Evolutionary conservation across 2,329 filamentous ascomycete genomes (phyloP), one percentile per base, ranked within the genome.

Genomic region (Exserohilum turcica): DNA sequence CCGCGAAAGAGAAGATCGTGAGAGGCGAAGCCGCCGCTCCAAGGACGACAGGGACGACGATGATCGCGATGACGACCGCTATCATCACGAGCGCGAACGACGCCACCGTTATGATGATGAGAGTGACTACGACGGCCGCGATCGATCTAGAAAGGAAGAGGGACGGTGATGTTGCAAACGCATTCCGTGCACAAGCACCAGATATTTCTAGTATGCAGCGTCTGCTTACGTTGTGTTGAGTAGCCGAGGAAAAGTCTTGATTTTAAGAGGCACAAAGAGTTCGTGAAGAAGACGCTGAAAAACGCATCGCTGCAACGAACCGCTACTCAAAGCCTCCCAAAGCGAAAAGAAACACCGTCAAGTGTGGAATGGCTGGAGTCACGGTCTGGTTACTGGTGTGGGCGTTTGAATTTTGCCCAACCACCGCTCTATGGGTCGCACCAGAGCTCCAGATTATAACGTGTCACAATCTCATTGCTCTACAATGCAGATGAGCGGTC

Each of bases 11-110:
- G 62, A 60, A n/a, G 68, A 71, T 29, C 63, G 64, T 7, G 67
- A 71, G 9, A 57, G 61, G 40, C 59, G 65, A 35, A 57, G 64
- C 47, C 60, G 67, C 51, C 67, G 64, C 43, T 61, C 67, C 36
- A 61, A 62, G 7, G 69, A 73, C 16, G 68, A 68, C 29, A 59
- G 61, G 8, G 70, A 73, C 21, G 69, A 71, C 13, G 70, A 71
- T 1, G 68, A 72, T 27, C 56, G 65, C 15, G 65, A 67, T 28
- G 57, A 61, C 33, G 48, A 52, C 35, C 48, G 48, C 31, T 43
- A 45, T 15, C 51, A 56, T 19, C 59, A 60, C 10, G 59, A 61
- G 13, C 47, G 54, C 8, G 57, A 64, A 10, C 55, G 63, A 27
- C 55, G 64, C 3, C 54, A 63, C 7, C 62, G 68, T 16, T 63